Evolutionary conservation across 2,329 filamentous ascomycete species (phyloP).

Genomic region (Alternaria triticimaculans): DNA sequence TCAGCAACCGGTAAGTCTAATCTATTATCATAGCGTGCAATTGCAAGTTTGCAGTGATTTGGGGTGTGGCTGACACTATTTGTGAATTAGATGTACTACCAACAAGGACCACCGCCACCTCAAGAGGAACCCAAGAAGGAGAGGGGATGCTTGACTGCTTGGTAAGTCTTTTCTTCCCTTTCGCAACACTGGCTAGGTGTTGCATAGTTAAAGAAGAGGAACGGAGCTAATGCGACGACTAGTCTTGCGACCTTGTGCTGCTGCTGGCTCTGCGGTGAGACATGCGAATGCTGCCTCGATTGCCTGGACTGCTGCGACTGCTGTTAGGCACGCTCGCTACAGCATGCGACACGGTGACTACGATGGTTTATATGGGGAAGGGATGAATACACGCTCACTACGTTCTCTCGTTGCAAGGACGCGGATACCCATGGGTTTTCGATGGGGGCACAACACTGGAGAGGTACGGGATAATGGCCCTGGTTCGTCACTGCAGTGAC

Average conservation of each 20-base stretch:
- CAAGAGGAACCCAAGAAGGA: conserved; percentile 40
- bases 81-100: conserved; percentile 40
- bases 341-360: neutral
- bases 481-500: neutral
- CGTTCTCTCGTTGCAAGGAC: neutral
- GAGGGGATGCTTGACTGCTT: conserved; percentile 40
- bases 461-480: neutral
- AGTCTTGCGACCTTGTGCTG: conserved; percentile 47
- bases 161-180: conserved; percentile 24
- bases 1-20: conserved; percentile 34
- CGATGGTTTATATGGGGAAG: neutral
- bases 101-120: conserved; percentile 34
- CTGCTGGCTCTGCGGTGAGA: conserved; percentile 46
- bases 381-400: neutral
- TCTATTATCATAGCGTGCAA: neutral
- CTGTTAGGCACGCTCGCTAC: conserved; percentile 16
- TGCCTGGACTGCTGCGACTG: conserved; percentile 38
- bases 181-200: neutral
- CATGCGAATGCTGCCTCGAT: conserved; percentile 46
- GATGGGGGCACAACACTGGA: neutral
- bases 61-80: neutral
- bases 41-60: neutral
- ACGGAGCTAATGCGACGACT: neutral
- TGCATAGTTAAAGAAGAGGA: neutral
- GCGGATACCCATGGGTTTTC: neutral